Evolutionary conservation across 805 yeast species (phyloP), one percentile per base, ranked within the genome.

Genomic region (Candida berthetii): DNA sequence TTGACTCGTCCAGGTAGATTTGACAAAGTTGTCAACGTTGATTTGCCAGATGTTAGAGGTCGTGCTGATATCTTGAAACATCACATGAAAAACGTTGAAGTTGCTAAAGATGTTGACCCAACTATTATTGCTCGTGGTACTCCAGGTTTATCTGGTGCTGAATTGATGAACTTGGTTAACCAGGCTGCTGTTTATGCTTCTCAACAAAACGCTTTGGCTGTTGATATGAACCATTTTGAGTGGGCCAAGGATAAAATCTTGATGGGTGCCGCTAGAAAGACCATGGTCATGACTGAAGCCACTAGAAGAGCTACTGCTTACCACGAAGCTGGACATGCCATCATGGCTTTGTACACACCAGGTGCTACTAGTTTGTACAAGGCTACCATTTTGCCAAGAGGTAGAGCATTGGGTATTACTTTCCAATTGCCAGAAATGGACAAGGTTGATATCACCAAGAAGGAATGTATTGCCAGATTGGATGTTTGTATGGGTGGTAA

Each of bases 401-500:
- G 99, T 35, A 72, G 96, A 50, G 99, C 99, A 0, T 70, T 93
- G 40, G 99, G 99, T 61, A 79, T 93, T 37, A 95, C 99, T 1
- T 93, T 90, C 77, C 98, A 91, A 64, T 76, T 93, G 50, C 99
- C 99, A 3, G 98, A 93, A 61, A 88, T 90, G 91, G 99, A 93
- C 66, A 91, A 93, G 68, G 89, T 86, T 46, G 98, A 91, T 58
- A 85, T 86, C 64, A 88, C 96, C 27, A 85, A 78, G 60, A 78
- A 74, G 46, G 98, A 93, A 65, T 86, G 96, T 61, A 72, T 83
- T 48, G 96, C 98, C 0, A 72, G 95, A 48, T 66, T 93, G 50
- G 99, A 93, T 62, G 99, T 93, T 38, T 89, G 96, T 61, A 93
- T 93, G 99, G 99, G 99, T 46, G 99, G 99, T 48, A 90, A 90